phyloP scores from a whole-genome alignment of 2,329 filamentous ascomycete species.

The Chalaropsis ovoidea region DNA sequence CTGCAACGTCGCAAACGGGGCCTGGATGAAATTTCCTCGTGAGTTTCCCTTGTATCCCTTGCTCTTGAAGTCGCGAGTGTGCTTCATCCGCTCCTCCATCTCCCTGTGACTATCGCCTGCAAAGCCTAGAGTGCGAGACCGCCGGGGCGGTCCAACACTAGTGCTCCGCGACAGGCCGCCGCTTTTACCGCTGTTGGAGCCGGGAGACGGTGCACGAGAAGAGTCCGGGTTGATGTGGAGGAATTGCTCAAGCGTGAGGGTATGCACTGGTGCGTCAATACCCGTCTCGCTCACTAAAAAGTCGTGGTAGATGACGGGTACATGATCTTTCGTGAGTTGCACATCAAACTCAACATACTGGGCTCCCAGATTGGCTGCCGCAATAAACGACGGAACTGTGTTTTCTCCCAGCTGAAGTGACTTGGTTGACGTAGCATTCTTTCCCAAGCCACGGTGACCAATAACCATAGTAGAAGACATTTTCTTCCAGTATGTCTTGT shows the following conservation, averaged over 20 bases:
- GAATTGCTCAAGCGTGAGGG: constrained; percentile 89
- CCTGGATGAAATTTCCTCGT: constrained; percentile 88
- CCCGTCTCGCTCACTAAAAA: constrained; percentile 96
- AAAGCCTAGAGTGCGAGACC: constrained; percentile 48
- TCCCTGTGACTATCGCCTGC: constrained; percentile 35
- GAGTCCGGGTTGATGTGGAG: constrained; percentile 64
- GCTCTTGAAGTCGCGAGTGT: constrained; percentile 86
- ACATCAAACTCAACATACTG: constrained; percentile 74
- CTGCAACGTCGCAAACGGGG: constrained; percentile 87
- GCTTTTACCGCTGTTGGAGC: background rate
- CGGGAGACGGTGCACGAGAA: constrained; percentile 20
- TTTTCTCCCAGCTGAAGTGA: constrained; percentile 95
- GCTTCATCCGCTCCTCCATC: constrained; percentile 81
- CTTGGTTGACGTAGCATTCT: constrained; percentile 73
- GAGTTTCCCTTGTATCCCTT: constrained; percentile 96
- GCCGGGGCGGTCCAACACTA: constrained; percentile 35
- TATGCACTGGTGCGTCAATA: constrained; percentile 92
- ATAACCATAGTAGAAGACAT: constrained; percentile 77
- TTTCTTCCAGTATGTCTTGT: constrained; percentile 95
- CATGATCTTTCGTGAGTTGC: constrained; percentile 95
- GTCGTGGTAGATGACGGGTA: constrained; percentile 97
- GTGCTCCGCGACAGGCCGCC: constrained; percentile 31
- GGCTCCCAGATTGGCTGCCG: constrained; percentile 82
- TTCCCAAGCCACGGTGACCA: constrained; percentile 67
- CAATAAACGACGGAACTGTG: constrained; percentile 90